These are phyloP conservation scores for Cubamyces lactineus DNA, from an alignment of 768 basidiomycete species.

Conservation along the genomic window DNA sequence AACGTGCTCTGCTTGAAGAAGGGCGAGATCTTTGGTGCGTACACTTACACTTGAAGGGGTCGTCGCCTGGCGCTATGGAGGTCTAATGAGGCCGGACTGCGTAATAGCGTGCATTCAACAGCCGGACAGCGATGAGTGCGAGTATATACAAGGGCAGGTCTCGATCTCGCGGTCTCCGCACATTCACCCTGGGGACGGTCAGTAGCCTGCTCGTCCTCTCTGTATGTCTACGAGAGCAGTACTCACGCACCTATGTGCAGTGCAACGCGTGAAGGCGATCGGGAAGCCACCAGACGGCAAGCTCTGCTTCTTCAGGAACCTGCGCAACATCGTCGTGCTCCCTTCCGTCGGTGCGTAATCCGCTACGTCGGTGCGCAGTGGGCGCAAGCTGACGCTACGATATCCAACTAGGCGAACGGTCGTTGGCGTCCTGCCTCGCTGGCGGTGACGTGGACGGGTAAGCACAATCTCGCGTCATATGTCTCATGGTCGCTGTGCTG, in stretches of 20 bases:
- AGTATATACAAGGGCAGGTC: constrained; percentile 48
- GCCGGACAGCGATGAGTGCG: constrained; percentile 50
- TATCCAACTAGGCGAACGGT: constrained; percentile 50
- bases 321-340: constrained; percentile 76
- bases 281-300: constrained; percentile 64
- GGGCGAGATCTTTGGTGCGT: constrained; percentile 70
- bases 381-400: not conserved
- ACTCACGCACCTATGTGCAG: constrained; percentile 37
- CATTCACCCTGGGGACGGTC: constrained; percentile 79
- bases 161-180: constrained; percentile 72
- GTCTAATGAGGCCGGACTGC: not conserved
- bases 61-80: no score
- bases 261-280: constrained; percentile 72
- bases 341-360: constrained; percentile 55
- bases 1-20: constrained; percentile 58
- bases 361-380: not conserved
- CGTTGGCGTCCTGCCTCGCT: constrained; percentile 70
- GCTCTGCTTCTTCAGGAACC: constrained; percentile 59
- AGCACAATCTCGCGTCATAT: constrained; percentile 15
- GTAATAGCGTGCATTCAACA: constrained; percentile 61
- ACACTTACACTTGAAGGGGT: no score
- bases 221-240: no score
- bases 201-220: no score
- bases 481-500: no score
- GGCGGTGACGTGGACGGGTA: constrained; percentile 84